Evolutionary conservation across 257 asterid genomes (phyloP), one percentile per base, ranked within the genome.

Genomic region (Schizonepeta tenuifolia): DNA sequence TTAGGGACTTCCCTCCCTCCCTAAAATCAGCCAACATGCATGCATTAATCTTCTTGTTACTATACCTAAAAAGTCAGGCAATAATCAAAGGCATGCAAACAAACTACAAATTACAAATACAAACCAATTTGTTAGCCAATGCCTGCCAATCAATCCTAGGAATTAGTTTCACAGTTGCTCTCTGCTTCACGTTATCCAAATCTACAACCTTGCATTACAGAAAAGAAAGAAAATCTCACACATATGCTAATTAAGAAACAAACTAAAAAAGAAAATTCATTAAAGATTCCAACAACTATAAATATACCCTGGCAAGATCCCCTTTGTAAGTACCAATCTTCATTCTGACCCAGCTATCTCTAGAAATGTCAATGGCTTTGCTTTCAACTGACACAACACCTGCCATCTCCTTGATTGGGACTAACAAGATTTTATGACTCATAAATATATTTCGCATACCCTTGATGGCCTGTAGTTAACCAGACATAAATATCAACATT

Each of bases 351-450:
- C 97, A 94, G 38, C 96, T 83, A 49, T 85, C 97, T 81, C 96
- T 84, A 53, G 95, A 71, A 57, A 94, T 87, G 75, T 94, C 97
- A 74, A 91, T 83, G 62, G 96, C 86, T 80, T 91, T 94, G 87
- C 93, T 91, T 78, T 94, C 96, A 71, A 94, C 97, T 2, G 97
- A 89, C 75, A 94, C 95, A 76, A 94, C 98, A 80, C 88, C 97
- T 6, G 98, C 88, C 98, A 94, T 94, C 88, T 94, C 98, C 87
- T 89, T 91, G 80, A 94, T 91, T 12, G 98, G 98, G 65, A 94
- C 97, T 7, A 88, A 95, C 89, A 83, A 85, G 73, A 89, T 70
- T 73, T 86, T 31, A 31, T 31, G 91, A 53, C 80, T 70, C 1
- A 86, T 73, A 77, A 80, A 89, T 72, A 94, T 88, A 67, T 83